Conservation (phyloP, 192 early-diverging fungal genomes). For the Coemansia sp. region DNA sequence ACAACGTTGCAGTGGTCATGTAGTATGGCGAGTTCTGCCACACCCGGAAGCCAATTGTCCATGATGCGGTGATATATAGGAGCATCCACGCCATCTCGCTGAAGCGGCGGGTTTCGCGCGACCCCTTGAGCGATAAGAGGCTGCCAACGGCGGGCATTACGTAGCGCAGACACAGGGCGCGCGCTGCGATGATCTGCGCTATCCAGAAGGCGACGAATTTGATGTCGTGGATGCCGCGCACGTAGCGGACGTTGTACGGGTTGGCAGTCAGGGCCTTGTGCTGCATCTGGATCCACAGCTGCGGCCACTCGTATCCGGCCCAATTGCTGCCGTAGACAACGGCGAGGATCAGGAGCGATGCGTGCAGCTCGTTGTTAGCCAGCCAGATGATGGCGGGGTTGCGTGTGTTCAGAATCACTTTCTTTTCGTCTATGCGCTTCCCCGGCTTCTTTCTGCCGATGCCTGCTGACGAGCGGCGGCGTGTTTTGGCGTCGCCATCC, state of each 20-base stretch:
- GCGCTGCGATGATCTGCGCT: slow-evolving; percentile 62
- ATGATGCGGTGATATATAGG: slow-evolving; percentile 45
- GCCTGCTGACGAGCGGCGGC: not conserved
- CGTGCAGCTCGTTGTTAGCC: slow-evolving; percentile 32
- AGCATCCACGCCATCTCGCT: slow-evolving; percentile 56
- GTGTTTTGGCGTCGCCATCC: not conserved
- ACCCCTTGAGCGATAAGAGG: slow-evolving; percentile 15
- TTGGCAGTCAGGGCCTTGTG: slow-evolving; percentile 13
- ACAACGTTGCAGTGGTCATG: slow-evolving; percentile 50
- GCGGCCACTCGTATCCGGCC: slow-evolving; percentile 34
- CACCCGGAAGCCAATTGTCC: slow-evolving; percentile 31
- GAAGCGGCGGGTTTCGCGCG: slow-evolving; percentile 44
- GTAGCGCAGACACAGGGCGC: slow-evolving; percentile 57
- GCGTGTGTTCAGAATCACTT: slow-evolving; percentile 36
- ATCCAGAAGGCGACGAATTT: slow-evolving; percentile 67
- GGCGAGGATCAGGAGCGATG: slow-evolving; percentile 17
- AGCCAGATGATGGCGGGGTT: slow-evolving; percentile 38
- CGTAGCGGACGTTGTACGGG: slow-evolving; percentile 11
- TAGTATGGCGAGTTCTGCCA: slow-evolving; percentile 46
- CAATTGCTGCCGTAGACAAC: slow-evolving; percentile 24
- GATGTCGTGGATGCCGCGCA: slow-evolving; percentile 58
- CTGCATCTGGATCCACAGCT: slow-evolving; percentile 29
- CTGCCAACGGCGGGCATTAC: slow-evolving; percentile 23
- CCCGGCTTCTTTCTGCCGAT: not conserved
- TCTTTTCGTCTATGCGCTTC: not conserved